Evolutionary conservation across 495 filamentous ascomycete genomes (phyloP).

Genomic region (Ramalina peruviana): DNA sequence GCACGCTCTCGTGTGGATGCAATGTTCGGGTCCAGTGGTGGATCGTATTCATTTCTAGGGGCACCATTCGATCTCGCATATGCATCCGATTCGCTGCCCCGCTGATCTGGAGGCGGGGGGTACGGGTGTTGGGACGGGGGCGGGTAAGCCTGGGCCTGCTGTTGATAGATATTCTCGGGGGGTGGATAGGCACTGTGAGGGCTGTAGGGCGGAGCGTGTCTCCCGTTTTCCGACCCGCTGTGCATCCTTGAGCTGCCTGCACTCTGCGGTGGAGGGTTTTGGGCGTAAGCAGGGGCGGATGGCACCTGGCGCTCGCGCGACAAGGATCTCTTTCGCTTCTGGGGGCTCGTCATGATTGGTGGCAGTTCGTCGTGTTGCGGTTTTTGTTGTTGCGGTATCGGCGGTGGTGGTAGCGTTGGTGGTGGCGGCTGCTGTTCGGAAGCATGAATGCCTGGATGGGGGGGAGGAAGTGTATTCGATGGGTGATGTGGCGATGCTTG

Average conservation of each 20-base stretch:
- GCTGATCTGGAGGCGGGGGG: slow-evolving; percentile 9
- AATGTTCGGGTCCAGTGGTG: slow-evolving; percentile 13
- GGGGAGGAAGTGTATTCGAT: not conserved
- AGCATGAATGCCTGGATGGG: not conserved
- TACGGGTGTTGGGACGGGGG: slow-evolving; percentile 10
- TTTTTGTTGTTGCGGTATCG: slow-evolving; percentile 7
- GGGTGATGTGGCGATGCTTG: slow-evolving; percentile 1
- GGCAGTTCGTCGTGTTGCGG: slow-evolving; percentile 1
- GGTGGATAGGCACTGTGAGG: slow-evolving; percentile 16
- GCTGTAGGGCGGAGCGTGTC: slow-evolving; percentile 18
- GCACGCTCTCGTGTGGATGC: slow-evolving; percentile 15
- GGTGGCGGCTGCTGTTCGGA: not conserved
- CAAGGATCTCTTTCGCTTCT: slow-evolving; percentile 15
- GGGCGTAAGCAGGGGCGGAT: slow-evolving; percentile 6
- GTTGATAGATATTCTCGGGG: slow-evolving; percentile 5
- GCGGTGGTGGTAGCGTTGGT: slow-evolving; percentile 1
- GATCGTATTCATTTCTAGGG: slow-evolving; percentile 16
- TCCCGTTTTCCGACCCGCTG: slow-evolving; percentile 11
- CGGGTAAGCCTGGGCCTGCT: slow-evolving; percentile 5
- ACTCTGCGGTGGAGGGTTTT: slow-evolving; percentile 7
- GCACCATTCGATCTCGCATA: slow-evolving; percentile 14
- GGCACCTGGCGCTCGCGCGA: slow-evolving; percentile 10
- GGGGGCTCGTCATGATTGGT: slow-evolving; percentile 7
- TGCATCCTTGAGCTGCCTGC: slow-evolving; percentile 9
- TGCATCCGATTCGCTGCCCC: slow-evolving; percentile 6